Base-by-base conservation (phyloP, 345 rosid species). In the Combretum micranthum region DNA sequence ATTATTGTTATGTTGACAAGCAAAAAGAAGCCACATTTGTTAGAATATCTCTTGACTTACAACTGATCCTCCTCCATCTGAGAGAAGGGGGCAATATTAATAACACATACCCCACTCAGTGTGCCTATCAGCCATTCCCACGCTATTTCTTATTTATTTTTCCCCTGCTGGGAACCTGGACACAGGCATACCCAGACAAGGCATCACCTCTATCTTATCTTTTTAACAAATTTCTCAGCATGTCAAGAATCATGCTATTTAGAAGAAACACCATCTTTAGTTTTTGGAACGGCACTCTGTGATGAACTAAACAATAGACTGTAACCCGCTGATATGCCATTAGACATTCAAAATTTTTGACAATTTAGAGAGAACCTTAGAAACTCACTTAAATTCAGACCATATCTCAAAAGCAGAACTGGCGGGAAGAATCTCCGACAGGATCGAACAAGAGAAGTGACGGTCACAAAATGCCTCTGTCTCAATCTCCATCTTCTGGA, bases 401-500 rank as follows among this genome's bases (percentile, higher is more conserved):
- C 99, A 93, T 71, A 93, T 89, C 72, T 86, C 99, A 52, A 43
- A 71, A 55, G 99, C 97, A 62, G 97, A 91, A 62, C 96, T 43
- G 78, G 77, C 9, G 86, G 90, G 63, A 93, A 93, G 80, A 86
- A 86, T 62, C 84, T 82, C 65, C 94, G 78, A 76, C 88, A 83
- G 16, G 91, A 93, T 65, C 87, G 77, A 77, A 81, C 84, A 68
- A 93, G 99, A 16, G 94, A 86, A 61, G 91, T 83, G 20, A 89
- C 83, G 44, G 94, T 68, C 77, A 73, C 86, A 71, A 93, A 93
- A 70, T 93, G 99, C 21, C 91, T 72, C 51, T 93, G 99, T 75
- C 97, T 80, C 79, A 93, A 70, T 70, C 91, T 80, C 96, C 97
- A 89, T 50, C 99, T 64, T 93, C 97, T 14, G 99, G 99, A 51